These are phyloP conservation scores for Fusarium stilboides DNA, from an alignment of 2,329 filamentous ascomycete species.

Conservation along the genomic window DNA sequence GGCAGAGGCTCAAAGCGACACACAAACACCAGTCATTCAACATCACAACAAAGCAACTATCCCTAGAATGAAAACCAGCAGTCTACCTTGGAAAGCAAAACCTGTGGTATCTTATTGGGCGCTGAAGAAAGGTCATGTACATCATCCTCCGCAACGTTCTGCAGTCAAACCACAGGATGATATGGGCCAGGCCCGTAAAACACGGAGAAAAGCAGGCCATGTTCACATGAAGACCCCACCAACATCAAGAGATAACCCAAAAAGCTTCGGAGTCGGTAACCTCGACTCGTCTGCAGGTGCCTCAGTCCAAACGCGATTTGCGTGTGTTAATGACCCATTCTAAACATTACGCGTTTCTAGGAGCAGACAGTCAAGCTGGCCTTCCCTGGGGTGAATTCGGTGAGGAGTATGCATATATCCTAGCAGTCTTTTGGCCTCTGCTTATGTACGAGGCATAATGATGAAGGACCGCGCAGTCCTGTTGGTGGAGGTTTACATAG, in stretches of 20 bases:
- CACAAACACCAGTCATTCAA: not conserved
- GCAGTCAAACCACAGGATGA: conserved; percentile 3
- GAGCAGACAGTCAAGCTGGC: not conserved
- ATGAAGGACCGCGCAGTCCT: not conserved
- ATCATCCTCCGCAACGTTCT: not conserved
- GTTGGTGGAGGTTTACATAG: not conserved
- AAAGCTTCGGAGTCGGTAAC: conserved; percentile 5
- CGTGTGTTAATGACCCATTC: not conserved
- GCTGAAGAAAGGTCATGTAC: not conserved
- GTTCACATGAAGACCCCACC: conserved; percentile 41
- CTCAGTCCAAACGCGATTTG: not conserved
- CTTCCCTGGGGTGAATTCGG: not conserved
- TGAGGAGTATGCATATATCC: not conserved
- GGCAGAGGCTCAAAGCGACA: not conserved
- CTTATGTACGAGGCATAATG: not conserved
- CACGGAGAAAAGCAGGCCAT: conserved; percentile 41
- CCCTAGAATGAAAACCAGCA: not conserved
- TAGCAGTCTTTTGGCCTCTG: not conserved
- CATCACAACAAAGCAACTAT: not conserved
- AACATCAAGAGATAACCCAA: conserved; percentile 17
- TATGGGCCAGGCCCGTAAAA: conserved; percentile 40
- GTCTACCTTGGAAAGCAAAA: not conserved
- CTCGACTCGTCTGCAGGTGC: not conserved
- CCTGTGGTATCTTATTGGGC: not conserved
- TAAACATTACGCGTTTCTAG: not conserved